Evolutionary conservation across 352 stramenopile genomes (phyloP), one percentile per base, ranked within the genome.

Genomic region (Aphanomyces euteiches): DNA sequence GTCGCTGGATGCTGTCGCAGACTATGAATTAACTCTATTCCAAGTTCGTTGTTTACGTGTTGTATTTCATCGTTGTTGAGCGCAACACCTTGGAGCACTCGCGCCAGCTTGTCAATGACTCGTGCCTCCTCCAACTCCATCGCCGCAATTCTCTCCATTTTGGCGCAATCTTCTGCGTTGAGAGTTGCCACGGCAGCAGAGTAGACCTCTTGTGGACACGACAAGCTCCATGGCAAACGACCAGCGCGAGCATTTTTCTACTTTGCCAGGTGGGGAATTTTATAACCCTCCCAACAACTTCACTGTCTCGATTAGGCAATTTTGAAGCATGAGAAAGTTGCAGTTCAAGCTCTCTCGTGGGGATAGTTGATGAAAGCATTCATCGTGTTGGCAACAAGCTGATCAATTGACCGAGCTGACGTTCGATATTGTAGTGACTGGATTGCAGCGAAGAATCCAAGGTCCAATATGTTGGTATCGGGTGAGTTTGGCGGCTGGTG

Each of bases 221-320:
- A 7, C 15, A 58, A 7, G 50, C 21, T 58, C 50, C 50, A 34
- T 7, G 50, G 50, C 50, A 58, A n/a, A 7, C 17, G 12, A 15
- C 50, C 50, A 36, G n/a, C 12, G 12, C 50, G 12, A 5, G 50
- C 50, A 13, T 36, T 8, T n/a, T 58, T 58, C 12, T 19, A 12
- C 21, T 58, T 58, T n/a, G 50, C n/a, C 50, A 58, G 12, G 50
- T 58, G 50, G 12, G 50, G 50, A n/a, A 58, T 34, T 21, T 58
- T 58, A 21, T 58, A 58, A 8, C 15, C 36, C 50, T 15, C 50
- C 50, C 7, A 15, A 15, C 12, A 58, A 7, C 36, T 58, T 58
- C 7, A 58, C 7, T 7, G 50, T 58, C 50, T 58, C 50, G 6
- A 58, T 19, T 21, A 58, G 8, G 50, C 50, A 58, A n/a, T 21